phyloP scores from a whole-genome alignment of 768 basidiomycete species.

The Trametes coccinea region DNA sequence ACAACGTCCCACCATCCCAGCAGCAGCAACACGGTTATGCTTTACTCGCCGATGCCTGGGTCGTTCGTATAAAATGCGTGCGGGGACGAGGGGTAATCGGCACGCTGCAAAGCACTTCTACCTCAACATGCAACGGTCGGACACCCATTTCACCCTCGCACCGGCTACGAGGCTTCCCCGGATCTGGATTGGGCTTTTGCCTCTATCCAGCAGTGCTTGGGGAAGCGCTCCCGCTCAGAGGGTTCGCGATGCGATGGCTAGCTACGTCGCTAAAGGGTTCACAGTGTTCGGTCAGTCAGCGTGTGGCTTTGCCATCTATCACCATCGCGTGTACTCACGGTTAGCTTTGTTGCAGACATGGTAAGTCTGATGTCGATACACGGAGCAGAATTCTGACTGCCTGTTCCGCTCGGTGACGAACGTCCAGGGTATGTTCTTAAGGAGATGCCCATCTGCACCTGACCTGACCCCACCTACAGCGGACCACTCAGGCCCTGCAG shows the following conservation, averaged over 20 bases:
- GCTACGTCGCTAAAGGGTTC: constrained; percentile 58
- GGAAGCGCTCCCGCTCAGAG: constrained; percentile 65
- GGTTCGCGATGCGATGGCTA: constrained; percentile 65
- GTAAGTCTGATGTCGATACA: constrained; percentile 36
- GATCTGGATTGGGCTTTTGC: constrained; percentile 80
- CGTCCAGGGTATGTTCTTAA: constrained; percentile 15
- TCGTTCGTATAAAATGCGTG: constrained; percentile 11
- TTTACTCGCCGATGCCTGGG: constrained; percentile 14
- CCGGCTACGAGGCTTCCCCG: constrained; percentile 55
- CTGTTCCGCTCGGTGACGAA: background rate
- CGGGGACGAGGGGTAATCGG: background rate
- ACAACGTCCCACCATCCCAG: background rate
- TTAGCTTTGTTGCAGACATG: constrained; percentile 47
- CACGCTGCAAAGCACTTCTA: constrained; percentile 45
- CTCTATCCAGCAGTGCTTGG: constrained; percentile 81
- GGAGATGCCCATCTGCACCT: background rate
- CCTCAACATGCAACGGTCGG: constrained; percentile 42
- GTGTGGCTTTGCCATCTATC: background rate
- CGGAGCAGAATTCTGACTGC: background rate
- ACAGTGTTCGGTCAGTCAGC: constrained; percentile 53
- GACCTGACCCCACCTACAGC: constrained; percentile 43
- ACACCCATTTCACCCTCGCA: constrained; percentile 13
- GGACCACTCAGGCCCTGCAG: constrained; percentile 84
- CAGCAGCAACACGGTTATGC: background rate
- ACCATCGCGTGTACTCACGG: constrained; percentile 2